These are phyloP conservation scores for Paralagenidium karlingii DNA, from an alignment of 352 stramenopile species.

Conservation along the genomic window DNA sequence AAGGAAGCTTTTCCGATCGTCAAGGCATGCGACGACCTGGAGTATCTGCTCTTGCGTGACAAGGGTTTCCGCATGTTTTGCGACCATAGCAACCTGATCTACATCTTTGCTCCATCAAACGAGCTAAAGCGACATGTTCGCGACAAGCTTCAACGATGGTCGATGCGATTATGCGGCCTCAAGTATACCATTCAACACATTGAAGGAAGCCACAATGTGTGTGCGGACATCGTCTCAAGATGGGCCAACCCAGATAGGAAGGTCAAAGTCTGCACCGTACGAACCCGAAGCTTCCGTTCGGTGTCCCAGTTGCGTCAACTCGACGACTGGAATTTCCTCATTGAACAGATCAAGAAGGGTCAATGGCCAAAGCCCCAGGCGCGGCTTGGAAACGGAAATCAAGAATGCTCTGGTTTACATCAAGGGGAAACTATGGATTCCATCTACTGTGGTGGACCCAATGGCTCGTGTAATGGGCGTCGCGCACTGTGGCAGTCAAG, in stretches of 20 bases:
- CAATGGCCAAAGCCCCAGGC: neutral
- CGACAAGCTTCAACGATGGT: constrained; percentile 12
- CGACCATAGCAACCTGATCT: constrained; percentile 12
- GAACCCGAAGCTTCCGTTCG: too few species aligned
- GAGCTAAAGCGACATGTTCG: constrained; percentile 12
- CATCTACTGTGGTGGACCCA: neutral
- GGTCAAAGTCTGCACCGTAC: too few species aligned
- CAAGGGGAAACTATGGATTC: constrained; percentile 1
- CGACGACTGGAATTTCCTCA: too few species aligned
- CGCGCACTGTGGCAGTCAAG: constrained; percentile 8
- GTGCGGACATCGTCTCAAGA: constrained; percentile 12
- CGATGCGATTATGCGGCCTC: constrained; percentile 3
- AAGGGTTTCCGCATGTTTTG: constrained; percentile 11
- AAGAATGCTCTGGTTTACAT: constrained; percentile 1
- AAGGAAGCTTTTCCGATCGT: constrained; percentile 7
- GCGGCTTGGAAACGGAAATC: neutral
- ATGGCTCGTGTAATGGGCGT: constrained; percentile 7
- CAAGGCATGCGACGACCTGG: neutral
- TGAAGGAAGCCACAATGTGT: constrained; percentile 9
- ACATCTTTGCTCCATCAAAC: constrained; percentile 9
- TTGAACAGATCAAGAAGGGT: too few species aligned
- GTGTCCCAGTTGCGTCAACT: too few species aligned
- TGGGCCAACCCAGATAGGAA: constrained; percentile 4
- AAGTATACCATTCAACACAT: constrained; percentile 15
- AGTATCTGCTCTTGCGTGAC: constrained; percentile 1